A percentile compares a stretch with the other conserved stretches of the same genome.
These are phyloP conservation scores for Tillandsia leiboldiana DNA, from an alignment of 176 grass and related monocot genomes.

Conservation along the genomic window DNA sequence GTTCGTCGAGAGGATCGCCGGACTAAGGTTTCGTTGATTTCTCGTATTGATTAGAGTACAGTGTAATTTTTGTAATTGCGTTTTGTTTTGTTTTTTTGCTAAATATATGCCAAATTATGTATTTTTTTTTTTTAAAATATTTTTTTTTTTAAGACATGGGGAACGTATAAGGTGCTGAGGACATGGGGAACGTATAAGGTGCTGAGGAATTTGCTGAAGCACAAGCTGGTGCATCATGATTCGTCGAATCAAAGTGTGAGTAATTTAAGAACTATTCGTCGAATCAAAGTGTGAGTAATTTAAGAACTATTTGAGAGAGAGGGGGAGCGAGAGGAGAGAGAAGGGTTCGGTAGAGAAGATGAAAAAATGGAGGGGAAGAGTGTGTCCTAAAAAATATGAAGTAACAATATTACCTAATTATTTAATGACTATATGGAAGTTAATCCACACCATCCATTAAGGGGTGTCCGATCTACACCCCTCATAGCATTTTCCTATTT, in stretches of 20 bases:
- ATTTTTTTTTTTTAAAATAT: not conserved
- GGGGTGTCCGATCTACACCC: too few relatives aligned
- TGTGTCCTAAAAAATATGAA: too few relatives aligned
- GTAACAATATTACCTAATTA: too few relatives aligned
- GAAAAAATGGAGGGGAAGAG: too few relatives aligned
- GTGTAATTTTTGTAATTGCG: too few relatives aligned
- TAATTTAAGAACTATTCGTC: too few relatives aligned
- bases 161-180: slow-evolving; percentile 47
- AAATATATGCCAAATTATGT: not conserved
- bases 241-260: slow-evolving; percentile 47
- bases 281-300: slow-evolving; percentile 58
- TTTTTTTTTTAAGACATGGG: slow-evolving; percentile 38
- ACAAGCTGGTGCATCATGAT: slow-evolving; percentile 89
- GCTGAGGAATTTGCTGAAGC: slow-evolving; percentile 75
- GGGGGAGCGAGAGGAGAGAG: too few relatives aligned
- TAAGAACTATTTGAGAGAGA: not conserved
- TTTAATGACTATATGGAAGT: too few relatives aligned
- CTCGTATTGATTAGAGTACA: not conserved
- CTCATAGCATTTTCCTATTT: too few relatives aligned
- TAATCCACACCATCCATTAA: too few relatives aligned
- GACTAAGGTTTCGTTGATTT: slow-evolving; percentile 49
- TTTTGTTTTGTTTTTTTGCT: not conserved
- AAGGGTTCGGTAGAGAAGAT: too few relatives aligned
- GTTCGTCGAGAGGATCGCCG: slow-evolving; percentile 79
- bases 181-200: slow-evolving; percentile 91